Evolutionary conservation across 345 rosid species (phyloP), one percentile per base, ranked within the genome.

Genomic region (Toxicodendron radicans): DNA sequence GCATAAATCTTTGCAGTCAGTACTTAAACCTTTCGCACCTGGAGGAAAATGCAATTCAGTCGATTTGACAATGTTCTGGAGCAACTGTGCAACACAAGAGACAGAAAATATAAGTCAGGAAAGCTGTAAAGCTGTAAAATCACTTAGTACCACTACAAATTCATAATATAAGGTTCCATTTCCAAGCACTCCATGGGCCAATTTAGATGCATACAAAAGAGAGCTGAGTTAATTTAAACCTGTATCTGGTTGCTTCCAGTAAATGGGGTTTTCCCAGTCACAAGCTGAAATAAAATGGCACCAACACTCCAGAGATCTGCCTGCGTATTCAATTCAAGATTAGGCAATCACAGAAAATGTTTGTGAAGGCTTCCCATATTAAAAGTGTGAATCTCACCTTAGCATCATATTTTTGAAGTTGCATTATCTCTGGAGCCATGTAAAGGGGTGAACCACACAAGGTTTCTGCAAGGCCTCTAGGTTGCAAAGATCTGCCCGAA

Each of bases 241-340:
- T 95, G 95, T 52, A 87, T 84, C 79, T 95, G 99, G 78, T 87
- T 87, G 84, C 77, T 91, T 79, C 99, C 99, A 27, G 92, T 93
- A 76, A 88, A 95, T 64, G 99, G 99, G 54, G 99, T 88, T 88
- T 80, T 93, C 71, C 97, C 98, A 13, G 92, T 91, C 73, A 91
- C 95, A 78, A 95, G 97, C 81, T 95, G 99, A 84, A 84, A 95
- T 66, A 95, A 85, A 79, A 95, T 95, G 73, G 98, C 89, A 79
- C 99, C 99, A 58, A 93, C 96, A 78, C 99, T 95, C 99, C 99
- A 95, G 76, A 95, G 98, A 89, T 95, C 99, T 88, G 99, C 99
- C 99, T 95, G 99, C 49, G 73, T 79, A 78, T 83, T 56, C 77
- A 79, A 77, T 76, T 74, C 75, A 80, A 75, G 79, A 78, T 88